These are phyloP conservation scores for Venturia nashicola DNA, from an alignment of 2,329 filamentous ascomycete species.

Conservation along the genomic window DNA sequence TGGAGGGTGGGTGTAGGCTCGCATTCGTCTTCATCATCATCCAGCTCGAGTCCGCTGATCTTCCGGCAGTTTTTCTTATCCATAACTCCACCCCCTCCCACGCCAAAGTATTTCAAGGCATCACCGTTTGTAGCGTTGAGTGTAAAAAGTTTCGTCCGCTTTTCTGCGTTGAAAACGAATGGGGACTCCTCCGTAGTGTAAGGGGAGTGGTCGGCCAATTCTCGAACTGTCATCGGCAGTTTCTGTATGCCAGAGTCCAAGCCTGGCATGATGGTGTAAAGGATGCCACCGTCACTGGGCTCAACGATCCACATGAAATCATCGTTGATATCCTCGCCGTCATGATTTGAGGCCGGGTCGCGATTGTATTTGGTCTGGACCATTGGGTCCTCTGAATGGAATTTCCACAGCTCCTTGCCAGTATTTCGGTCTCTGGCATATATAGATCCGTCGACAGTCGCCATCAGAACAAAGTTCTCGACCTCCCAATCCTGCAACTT, in stretches of 20 bases:
- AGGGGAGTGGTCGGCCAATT: slow-evolving; percentile 73
- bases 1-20: slow-evolving; percentile 69
- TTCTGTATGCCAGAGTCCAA: slow-evolving; percentile 47
- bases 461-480: slow-evolving; percentile 99
- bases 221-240: slow-evolving; percentile 67
- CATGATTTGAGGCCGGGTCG: slow-evolving; percentile 19
- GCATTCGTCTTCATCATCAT: slow-evolving; percentile 61
- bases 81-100: slow-evolving; percentile 54
- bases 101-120: slow-evolving; percentile 74
- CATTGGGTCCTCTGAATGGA: slow-evolving; percentile 75
- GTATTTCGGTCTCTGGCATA: slow-evolving; percentile 83
- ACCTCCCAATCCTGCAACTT: slow-evolving; percentile 99
- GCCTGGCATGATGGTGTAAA: slow-evolving; percentile 76
- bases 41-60: slow-evolving; percentile 47
- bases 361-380: slow-evolving; percentile 79
- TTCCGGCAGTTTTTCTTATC: slow-evolving; percentile 64
- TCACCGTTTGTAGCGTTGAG: slow-evolving; percentile 77
- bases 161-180: slow-evolving; percentile 81
- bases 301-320: slow-evolving; percentile 85
- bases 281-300: slow-evolving; percentile 70
- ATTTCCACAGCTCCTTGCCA: slow-evolving; percentile 72
- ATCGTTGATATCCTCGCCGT: slow-evolving; percentile 14
- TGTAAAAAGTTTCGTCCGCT: slow-evolving; percentile 80
- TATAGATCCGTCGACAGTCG: slow-evolving; percentile 97
- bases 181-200: slow-evolving; percentile 63